phyloP scores from a whole-genome alignment of 371 early-diverging fungal species.

The Phascolomyces articulosus region DNA sequence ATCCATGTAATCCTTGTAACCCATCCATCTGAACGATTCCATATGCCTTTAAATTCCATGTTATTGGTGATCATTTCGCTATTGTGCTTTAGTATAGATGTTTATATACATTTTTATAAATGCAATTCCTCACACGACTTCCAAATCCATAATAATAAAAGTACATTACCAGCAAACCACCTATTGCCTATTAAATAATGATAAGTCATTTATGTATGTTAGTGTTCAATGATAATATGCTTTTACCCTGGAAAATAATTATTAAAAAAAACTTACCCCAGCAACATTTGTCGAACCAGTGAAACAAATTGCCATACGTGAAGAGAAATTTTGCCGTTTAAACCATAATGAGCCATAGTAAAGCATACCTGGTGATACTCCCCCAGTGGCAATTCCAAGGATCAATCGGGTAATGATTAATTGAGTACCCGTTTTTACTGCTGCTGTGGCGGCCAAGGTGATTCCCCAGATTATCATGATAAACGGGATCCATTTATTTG shows the following conservation, averaged over 20 bases:
- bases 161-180: constrained; percentile 47
- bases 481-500: constrained; percentile 72
- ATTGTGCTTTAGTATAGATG: neutral
- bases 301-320: constrained; percentile 72
- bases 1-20: constrained; percentile 22
- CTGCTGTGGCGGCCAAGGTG: constrained; percentile 50
- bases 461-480: constrained; percentile 52
- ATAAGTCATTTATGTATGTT: too few relatives aligned
- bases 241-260: too few relatives aligned
- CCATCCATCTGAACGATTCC: constrained; percentile 64
- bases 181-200: constrained; percentile 49
- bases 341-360: constrained; percentile 55
- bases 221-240: too few relatives aligned
- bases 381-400: constrained; percentile 64
- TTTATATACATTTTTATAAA: too few relatives aligned
- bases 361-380: constrained; percentile 25
- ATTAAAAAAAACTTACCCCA: constrained; percentile 69
- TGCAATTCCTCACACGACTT: too few relatives aligned
- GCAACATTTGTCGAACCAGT: constrained; percentile 60
- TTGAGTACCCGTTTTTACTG: constrained; percentile 41
- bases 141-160: too few relatives aligned
- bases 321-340: constrained; percentile 64
- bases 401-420: constrained; percentile 67
- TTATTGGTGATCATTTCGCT: too few relatives aligned
- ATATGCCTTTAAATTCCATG: too few relatives aligned